Base-by-base conservation (phyloP, 2,329 filamentous ascomycete genomes). In the Claviceps sp. region DNA sequence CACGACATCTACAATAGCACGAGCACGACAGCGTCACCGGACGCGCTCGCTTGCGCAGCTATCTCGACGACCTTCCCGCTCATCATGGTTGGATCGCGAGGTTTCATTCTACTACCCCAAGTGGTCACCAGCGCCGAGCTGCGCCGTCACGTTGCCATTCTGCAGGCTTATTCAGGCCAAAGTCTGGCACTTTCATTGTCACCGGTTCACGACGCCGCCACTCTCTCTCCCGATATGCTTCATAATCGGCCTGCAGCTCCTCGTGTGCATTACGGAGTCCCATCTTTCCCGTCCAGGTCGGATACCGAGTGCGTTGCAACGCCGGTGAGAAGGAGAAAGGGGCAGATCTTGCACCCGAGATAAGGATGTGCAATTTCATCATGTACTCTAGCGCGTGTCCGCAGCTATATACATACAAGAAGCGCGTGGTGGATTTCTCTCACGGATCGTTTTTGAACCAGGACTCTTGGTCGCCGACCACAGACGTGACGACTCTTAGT, bases 11-110 rank as follows among this genome's bases (percentile, higher is more conserved):
- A 34, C 23, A 23, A 34, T 34, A 16, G 13, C 29, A 42, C 34
- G 34, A 40, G 22, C 49, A 50, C 37, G 38, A 9, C 49, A 51
- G 34, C 36, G 26, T 47, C 37, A 51, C 49, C 43, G 36, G 49
- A 47, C 26, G 22, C 49, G 23, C 26, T 45, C 23, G 16, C 47
- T 29, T 16, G 16, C 40, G 17, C 7, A 11, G 8, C 26, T 23
- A 43, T 23, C 20, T 20, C 14, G 17, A 36, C 14, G 34, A 29
- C 45, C 26, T 3, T n/a, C 13, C 16, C 45, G 36, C 26, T 26
- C 14, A 11, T n/a, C 16, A 45, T 17, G 16, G 16, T 20, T 17
- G 16, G 26, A 38, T 47, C 45, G 13, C 22, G 34, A 13, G 45
- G 29, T 37, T 22, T 23, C 34, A 22, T 47, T 37, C 45, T 16